Evolutionary conservation across 352 stramenopile genomes (phyloP), one percentile per base, ranked within the genome.

Genomic region (Pythium dissimile): DNA sequence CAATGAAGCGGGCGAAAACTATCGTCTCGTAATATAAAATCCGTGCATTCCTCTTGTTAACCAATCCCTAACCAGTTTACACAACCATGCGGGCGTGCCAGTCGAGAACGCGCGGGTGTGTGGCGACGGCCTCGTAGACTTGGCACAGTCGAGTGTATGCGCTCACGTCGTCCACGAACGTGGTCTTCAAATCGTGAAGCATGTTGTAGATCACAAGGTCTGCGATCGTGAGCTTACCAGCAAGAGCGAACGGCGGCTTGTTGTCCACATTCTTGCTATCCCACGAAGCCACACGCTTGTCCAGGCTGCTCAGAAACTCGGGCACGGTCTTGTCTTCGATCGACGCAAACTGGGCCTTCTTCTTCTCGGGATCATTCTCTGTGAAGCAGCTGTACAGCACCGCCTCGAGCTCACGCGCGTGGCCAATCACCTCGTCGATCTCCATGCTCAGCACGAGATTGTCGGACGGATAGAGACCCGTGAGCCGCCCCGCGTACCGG

Each of bases 161-260:
- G 16, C 8, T 13, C 4, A 58, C 15, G 6, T 69, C 61, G 44
- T 70, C 59, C 15, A 73, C 52, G 7, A 73, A 50, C 12, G 62
- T 62, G 18, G 52, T 77, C 54, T 72, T 74, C 32, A 86, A 67
- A 13, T 67, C 68, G 42, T 68, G 59, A 34, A 85, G 12, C 7
- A 79, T 28, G 26, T 64, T 62, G 46, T 77, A 82, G 38, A 89
- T 74, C 15, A 68, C 72, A 3, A 89, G 51, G 34, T 89, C 80
- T 0, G 75, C 80, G 12, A 86, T 54, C 2, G 80, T 84, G 8
- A 86, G 26, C 8, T 47, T 38, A 10, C 63, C 50, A 16, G 65
- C 62, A 15, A 80, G 54, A 1, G 71, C 62, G 43, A 72, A 71
- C 16, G 32, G 5, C 30, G 31, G 21, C 9, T 39, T 15, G 9